Base-by-base conservation (phyloP, 129 eudicot species). In the Solidago caesia region DNA sequence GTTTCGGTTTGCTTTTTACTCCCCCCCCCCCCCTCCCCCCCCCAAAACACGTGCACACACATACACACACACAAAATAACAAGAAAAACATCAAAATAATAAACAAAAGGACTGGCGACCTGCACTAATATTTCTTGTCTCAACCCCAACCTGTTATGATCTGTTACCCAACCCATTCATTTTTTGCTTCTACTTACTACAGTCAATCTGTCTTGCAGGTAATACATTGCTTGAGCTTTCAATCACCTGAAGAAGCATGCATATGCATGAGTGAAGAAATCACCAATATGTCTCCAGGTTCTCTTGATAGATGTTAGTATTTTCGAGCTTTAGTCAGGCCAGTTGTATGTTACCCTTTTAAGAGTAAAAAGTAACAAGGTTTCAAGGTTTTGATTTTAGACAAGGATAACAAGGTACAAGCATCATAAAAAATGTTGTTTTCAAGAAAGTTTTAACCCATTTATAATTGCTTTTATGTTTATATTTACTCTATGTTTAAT, bases 211-310 rank as follows among this genome's bases (percentile, higher is more conserved):
- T 80, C 58, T 33, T 79, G 87, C 83, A 95, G 99, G 99, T 95
- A 12, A 95, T 95, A 97, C 87, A 82, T 68, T 95, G 99, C 70
- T 67, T 95, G 64, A 95, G 96, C 94, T 95, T 95, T 81, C 80
- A 80, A 75, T 85, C 91, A 69, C 99, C 99, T 3, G 89, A 87
- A 82, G 99, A 95, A 89, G 82, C 96, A 61, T 21, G 21, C 21
- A 21, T 21, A 61, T 21, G 21, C 21, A 27, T 77, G 65, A 44
- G 7, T 61, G 85, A 79, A 68, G 87, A 80, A 47, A 75, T 62
- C 48, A 57, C 73, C 1, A 58, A 42, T 42, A 39, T 11, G 42
- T 29, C 10, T 27, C 44, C 47, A 21, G 48, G 72, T 71, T 66
- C 47, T 48, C 49, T 70, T 62, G 65, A 62, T 62, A 44, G 67